Percentiles rank a stretch among this genome's conserved stretches.
These are phyloP conservation scores for Cordyceps cateniannulata DNA, from an alignment of 2,329 filamentous ascomycete genomes.

Conservation along the genomic window DNA sequence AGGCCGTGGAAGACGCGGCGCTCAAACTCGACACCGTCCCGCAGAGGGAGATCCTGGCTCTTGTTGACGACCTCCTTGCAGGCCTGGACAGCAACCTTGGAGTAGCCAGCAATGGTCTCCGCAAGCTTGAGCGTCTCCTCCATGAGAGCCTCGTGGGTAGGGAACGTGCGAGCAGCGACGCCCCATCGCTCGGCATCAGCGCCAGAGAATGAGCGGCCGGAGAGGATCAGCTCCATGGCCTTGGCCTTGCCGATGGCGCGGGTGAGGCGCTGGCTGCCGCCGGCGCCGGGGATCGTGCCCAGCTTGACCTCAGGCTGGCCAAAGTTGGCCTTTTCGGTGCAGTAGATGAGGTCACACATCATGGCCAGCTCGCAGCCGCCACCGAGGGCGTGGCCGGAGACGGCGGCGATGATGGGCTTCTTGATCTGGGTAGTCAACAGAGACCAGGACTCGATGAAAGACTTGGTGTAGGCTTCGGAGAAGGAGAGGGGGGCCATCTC, in stretches of 20 bases:
- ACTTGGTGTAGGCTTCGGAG: slow-evolving; percentile 74
- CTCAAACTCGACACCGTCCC: slow-evolving; percentile 93
- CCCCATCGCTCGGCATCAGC: slow-evolving; percentile 86
- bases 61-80: slow-evolving; percentile 99
- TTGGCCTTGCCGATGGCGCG: slow-evolving; percentile 74
- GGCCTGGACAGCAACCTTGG: slow-evolving; percentile 78
- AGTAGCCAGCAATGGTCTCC: slow-evolving; percentile 82
- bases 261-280: slow-evolving; percentile 83
- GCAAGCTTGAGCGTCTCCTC: slow-evolving; percentile 76
- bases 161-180: slow-evolving; percentile 75
- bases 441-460: slow-evolving; percentile 96
- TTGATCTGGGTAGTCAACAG: slow-evolving; percentile 76
- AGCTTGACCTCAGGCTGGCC: slow-evolving; percentile 97
- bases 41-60: slow-evolving; percentile 82
- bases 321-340: slow-evolving; percentile 78
- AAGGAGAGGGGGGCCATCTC: slow-evolving; percentile 96
- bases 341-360: slow-evolving; percentile 96
- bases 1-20: slow-evolving; percentile 84
- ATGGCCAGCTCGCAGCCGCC: slow-evolving; percentile 95
- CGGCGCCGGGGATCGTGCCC: slow-evolving; percentile 85
- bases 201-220: slow-evolving; percentile 76
- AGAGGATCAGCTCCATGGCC: slow-evolving; percentile 88
- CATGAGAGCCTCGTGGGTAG: slow-evolving; percentile 73
- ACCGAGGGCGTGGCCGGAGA: slow-evolving; percentile 89
- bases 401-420: slow-evolving; percentile 89